Evolutionary conservation across 2,329 filamentous ascomycete species (phyloP).

Genomic region (Arachnopeziza araneosa): DNA sequence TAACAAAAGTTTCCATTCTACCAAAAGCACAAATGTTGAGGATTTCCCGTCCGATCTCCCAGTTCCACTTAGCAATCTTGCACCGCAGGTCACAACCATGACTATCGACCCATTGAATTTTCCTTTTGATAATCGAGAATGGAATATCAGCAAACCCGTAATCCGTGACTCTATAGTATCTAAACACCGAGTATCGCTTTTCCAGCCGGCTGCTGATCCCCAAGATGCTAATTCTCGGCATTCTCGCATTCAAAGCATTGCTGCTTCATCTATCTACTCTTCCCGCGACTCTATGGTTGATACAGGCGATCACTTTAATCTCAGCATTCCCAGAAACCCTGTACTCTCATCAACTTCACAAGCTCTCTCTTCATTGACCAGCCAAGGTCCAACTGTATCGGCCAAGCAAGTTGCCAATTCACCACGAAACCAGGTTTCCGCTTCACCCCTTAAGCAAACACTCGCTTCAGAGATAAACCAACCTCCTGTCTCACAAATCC

Average conservation of each 20-base stretch:
- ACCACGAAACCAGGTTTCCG: neutral
- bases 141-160: constrained; percentile 9
- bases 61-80: constrained; percentile 9
- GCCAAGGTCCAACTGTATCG: too few species aligned
- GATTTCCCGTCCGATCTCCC: neutral
- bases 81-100: constrained; percentile 1
- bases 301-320: neutral
- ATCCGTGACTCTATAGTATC: constrained; percentile 10
- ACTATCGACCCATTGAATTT: constrained; percentile 6
- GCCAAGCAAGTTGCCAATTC: neutral
- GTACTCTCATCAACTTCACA: neutral
- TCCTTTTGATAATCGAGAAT: constrained; percentile 11
- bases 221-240: neutral
- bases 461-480: neutral
- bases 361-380: neutral
- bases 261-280: constrained; percentile 16
- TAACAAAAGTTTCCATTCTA: neutral
- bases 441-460: neutral
- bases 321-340: neutral
- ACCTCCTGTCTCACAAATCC: too few species aligned
- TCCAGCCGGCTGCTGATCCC: constrained; percentile 1
- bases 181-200: constrained; percentile 10
- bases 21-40: neutral
- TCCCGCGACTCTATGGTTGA: constrained; percentile 8
- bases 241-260: constrained; percentile 5